Evolutionary conservation across 768 basidiomycete species (phyloP), one percentile per base, ranked within the genome.

Genomic region (Daedaleopsis sinensis): DNA sequence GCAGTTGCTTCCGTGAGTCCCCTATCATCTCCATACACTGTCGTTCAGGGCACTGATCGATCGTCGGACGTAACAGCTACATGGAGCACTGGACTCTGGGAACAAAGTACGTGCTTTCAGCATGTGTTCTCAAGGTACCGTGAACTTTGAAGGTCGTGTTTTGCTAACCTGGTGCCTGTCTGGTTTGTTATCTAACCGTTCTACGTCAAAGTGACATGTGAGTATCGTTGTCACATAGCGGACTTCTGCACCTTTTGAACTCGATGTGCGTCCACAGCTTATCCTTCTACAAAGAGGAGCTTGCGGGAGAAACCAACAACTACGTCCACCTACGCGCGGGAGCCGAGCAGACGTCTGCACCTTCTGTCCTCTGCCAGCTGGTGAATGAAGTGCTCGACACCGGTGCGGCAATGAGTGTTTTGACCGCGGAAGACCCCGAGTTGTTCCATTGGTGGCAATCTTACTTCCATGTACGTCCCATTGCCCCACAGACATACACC

Each of bases 1-100:
- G 21, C 79, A 79, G 57, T 71, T 73, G 18, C 62, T 81, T 37
- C 79, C 78, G 70, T 70, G 42, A 65, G 68, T 21, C 6, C n/a
- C n/a, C 16, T 24, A 23, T 7, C 19, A n/a, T n/a, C n/a, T n/a
- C n/a, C n/a, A 15, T n/a, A 32, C 7, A 7, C 27, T 32, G 7
- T 46, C 42, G 23, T 46, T 27, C 42, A 13, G 16, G 6, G 1
- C 35, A 32, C 36, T 43, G 1, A 23, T 35, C 12, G 21, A n/a
- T n/a, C n/a, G n/a, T 18, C 9, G 16, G 9, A 11, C 3, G 24
- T 24, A 3, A 2, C 13, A 63, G 62, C 1, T 57, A 63, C 2
- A 58, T 63, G 57, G 62, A 64, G 10, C 55, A 47, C 21, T 59
- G 57, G 62, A 64, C 56, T 21, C 42, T 55, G 6, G 54, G 50